phyloP scores from a whole-genome alignment of 805 yeast species.

The Candida schatavii region DNA sequence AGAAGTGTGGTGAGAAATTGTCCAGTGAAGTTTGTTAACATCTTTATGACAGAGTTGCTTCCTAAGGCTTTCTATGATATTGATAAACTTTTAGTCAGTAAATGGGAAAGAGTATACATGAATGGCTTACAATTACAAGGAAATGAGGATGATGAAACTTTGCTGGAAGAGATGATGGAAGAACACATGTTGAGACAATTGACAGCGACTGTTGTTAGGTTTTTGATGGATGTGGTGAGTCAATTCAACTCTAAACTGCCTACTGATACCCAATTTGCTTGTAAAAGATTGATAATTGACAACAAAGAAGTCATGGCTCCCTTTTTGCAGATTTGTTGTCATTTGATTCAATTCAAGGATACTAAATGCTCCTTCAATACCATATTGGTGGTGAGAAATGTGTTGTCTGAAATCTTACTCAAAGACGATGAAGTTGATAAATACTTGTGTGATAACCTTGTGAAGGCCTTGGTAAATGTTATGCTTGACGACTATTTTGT shows the following conservation, averaged over 20 bases:
- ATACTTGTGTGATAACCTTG: conserved; percentile 60
- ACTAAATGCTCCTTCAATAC: conserved; percentile 92
- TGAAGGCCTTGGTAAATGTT: conserved; percentile 66
- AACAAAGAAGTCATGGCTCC: conserved; percentile 72
- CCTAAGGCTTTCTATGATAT: conserved; percentile 74
- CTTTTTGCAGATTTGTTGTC: conserved; percentile 68
- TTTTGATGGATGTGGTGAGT: conserved; percentile 83
- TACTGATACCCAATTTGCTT: conserved; percentile 59
- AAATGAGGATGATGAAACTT: conserved; percentile 69
- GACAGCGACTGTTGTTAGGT: conserved; percentile 85
- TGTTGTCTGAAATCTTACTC: conserved; percentile 65
- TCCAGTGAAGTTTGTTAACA: conserved; percentile 64
- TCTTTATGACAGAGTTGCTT: conserved; percentile 72
- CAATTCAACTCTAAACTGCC: conserved; percentile 59
- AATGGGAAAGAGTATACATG: conserved; percentile 69
- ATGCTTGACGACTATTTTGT: conserved; percentile 71
- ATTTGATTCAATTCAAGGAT: conserved; percentile 79
- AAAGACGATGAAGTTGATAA: conserved; percentile 75
- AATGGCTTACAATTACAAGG: conserved; percentile 58
- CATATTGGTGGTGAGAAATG: conserved; percentile 71
- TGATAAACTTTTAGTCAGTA: conserved; percentile 67
- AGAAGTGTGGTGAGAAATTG: conserved; percentile 86
- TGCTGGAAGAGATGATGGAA: conserved; percentile 98
- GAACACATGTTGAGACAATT: conserved; percentile 91
- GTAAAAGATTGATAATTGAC: conserved; percentile 63